A percentile compares a stretch with the other conserved stretches of the same genome.
Evolutionary conservation across 495 filamentous ascomycete species (phyloP).

Genomic region (Ascodesmis nigricans): DNA sequence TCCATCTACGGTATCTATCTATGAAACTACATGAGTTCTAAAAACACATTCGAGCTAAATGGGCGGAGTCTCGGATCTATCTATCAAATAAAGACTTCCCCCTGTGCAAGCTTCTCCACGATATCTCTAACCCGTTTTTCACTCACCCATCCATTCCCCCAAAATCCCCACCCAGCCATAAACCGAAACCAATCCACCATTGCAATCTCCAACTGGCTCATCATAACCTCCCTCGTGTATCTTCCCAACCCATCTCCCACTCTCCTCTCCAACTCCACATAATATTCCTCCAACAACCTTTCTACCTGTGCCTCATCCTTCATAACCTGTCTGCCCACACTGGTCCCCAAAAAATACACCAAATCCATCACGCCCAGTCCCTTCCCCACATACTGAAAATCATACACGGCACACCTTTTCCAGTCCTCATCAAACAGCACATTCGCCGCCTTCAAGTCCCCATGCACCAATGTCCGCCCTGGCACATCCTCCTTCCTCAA

Average conservation of each 20-base stretch:
- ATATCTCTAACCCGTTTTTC: conserved; percentile 9
- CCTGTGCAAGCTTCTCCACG: too few species aligned
- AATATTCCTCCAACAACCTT: conserved; percentile 23
- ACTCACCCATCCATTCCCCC: conserved; percentile 29
- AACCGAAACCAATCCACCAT: conserved; percentile 30
- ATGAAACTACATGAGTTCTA: too few species aligned
- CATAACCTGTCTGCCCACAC: conserved; percentile 17
- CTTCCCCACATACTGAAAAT: conserved; percentile 29
- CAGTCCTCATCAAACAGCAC: conserved; percentile 15
- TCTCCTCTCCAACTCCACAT: conserved; percentile 10
- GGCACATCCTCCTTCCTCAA: conserved; percentile 19
- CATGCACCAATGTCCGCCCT: conserved; percentile 26
- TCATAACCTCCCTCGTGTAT: conserved; percentile 25
- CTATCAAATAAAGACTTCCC: conserved; percentile 16
- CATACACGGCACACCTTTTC: conserved; percentile 26
- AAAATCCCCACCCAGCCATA: conserved; percentile 29
- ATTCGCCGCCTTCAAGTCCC: conserved; percentile 29
- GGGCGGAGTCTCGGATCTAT: too few species aligned
- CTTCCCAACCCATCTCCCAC: conserved; percentile 3
- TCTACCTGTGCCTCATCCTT: conserved; percentile 21
- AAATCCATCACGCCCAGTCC: conserved; percentile 28
- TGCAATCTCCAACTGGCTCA: conserved; percentile 27
- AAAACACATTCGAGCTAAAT: too few species aligned
- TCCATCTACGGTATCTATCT: too few species aligned
- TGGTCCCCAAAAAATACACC: conserved; percentile 25